Percentiles rank a stretch among this genome's conserved stretches.
Conservation (phyloP, 2,329 filamentous ascomycete species). For the Ceratocystis lukuohia region DNA sequence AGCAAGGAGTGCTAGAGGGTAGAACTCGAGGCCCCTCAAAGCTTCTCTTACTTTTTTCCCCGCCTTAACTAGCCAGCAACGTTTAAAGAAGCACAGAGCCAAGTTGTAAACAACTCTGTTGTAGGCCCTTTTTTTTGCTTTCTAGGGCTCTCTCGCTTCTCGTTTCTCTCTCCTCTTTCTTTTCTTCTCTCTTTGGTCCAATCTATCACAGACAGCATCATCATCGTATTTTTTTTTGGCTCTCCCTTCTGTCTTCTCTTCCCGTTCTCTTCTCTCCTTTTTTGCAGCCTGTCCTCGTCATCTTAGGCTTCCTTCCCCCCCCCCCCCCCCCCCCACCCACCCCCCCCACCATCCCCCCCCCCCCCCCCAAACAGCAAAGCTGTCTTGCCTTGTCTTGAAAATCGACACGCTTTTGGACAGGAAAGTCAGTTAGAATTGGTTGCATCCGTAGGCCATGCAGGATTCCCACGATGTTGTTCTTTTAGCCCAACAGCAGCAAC, state of each 20-base stretch:
- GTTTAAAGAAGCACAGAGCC: too few relatives aligned
- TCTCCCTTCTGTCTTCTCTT: neutral
- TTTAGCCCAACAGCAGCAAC: slow-evolving; percentile 16
- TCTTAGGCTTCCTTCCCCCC: neutral
- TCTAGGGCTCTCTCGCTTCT: neutral
- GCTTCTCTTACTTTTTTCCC: too few relatives aligned
- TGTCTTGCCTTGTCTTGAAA: neutral
- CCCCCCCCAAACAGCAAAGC: too few relatives aligned
- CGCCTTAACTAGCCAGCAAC: too few relatives aligned
- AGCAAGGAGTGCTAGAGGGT: too few relatives aligned
- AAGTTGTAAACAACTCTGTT: neutral
- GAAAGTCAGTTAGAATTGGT: neutral
- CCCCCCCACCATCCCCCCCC: too few relatives aligned
- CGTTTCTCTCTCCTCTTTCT: neutral
- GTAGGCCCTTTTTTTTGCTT: neutral
- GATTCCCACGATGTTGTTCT: slow-evolving; percentile 19
- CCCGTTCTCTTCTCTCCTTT: neutral
- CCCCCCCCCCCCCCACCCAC: neutral
- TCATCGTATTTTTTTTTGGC: neutral
- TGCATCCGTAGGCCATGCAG: slow-evolving; percentile 16
- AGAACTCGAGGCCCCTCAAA: too few relatives aligned
- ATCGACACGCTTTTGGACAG: neutral
- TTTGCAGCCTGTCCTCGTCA: neutral
- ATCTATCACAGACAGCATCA: too few relatives aligned
- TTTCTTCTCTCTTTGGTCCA: neutral